Conservation (phyloP, 257 asterid species). For the Capsicum chinense region DNA sequence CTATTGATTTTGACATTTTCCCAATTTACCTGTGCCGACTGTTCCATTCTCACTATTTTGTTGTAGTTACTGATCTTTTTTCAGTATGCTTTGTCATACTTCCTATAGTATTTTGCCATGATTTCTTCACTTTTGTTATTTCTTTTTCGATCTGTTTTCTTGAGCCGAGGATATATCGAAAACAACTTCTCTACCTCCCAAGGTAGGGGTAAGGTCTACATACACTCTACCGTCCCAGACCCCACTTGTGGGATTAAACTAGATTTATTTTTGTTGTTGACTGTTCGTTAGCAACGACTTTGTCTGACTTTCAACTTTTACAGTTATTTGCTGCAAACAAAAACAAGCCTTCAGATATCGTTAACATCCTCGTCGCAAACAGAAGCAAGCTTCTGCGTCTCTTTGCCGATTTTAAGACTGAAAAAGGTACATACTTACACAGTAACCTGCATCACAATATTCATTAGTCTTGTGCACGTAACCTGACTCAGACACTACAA, state of each 20-base stretch:
- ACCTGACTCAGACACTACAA: neutral
- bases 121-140: too few species aligned
- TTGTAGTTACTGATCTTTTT: too few species aligned
- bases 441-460: neutral
- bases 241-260: too few species aligned
- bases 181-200: too few species aligned
- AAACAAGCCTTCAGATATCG: slow-evolving; percentile 83
- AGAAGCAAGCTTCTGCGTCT: slow-evolving; percentile 89
- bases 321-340: slow-evolving; percentile 92
- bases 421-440: slow-evolving; percentile 55
- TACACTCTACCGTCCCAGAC: too few species aligned
- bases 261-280: neutral
- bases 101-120: too few species aligned
- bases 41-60: too few species aligned
- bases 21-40: neutral
- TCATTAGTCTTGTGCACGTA: neutral
- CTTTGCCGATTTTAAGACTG: slow-evolving; percentile 79
- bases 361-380: slow-evolving; percentile 69
- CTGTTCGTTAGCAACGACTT: neutral
- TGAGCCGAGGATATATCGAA: too few species aligned
- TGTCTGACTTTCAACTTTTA: slow-evolving; percentile 29
- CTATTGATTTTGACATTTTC: neutral
- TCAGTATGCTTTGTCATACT: too few species aligned
- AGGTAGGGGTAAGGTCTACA: too few species aligned
- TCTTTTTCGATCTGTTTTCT: too few species aligned